Evolutionary conservation across 1,284 basidiomycete genomes (phyloP).

Genomic region (Inonotus hispidus): DNA sequence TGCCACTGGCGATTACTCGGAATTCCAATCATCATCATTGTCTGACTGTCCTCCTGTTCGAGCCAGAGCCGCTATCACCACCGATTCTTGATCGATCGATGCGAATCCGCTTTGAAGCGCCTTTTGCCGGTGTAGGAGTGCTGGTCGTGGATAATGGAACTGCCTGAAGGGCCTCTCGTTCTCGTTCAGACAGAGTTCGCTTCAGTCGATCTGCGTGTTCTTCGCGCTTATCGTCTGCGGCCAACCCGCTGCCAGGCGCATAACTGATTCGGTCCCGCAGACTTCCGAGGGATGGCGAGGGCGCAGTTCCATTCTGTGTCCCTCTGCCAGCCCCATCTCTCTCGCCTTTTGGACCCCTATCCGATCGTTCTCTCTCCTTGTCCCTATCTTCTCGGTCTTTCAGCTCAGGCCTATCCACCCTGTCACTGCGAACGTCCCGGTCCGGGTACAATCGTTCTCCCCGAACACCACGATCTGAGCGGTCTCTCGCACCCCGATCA

Average conservation of each 20-base stretch:
- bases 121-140: not conserved
- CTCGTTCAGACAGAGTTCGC: slow-evolving; percentile 48
- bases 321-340: slow-evolving; percentile 3
- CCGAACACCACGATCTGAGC: slow-evolving; percentile 5
- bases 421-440: slow-evolving; percentile 1
- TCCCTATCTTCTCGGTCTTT: slow-evolving; percentile 9
- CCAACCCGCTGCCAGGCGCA: not conserved
- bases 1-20: not conserved
- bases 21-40: not conserved
- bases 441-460: slow-evolving; percentile 1
- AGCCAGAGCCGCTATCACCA: slow-evolving; percentile 20
- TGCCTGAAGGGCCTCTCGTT: slow-evolving; percentile 1
- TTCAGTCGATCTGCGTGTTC: slow-evolving; percentile 60
- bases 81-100: slow-evolving; percentile 44
- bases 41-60: not conserved
- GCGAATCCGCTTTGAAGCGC: slow-evolving; percentile 30
- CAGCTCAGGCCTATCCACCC: slow-evolving; percentile 4
- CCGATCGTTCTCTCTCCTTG: slow-evolving; percentile 1
- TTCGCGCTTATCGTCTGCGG: slow-evolving; percentile 30
- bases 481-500: slow-evolving; percentile 5
- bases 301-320: slow-evolving; percentile 7
- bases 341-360: slow-evolving; percentile 8
- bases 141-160: not conserved
- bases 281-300: slow-evolving; percentile 3
- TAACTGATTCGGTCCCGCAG: slow-evolving; percentile 11